Evolutionary conservation across 352 stramenopile species (phyloP).

Genomic region (Blastocystis sp.): DNA sequence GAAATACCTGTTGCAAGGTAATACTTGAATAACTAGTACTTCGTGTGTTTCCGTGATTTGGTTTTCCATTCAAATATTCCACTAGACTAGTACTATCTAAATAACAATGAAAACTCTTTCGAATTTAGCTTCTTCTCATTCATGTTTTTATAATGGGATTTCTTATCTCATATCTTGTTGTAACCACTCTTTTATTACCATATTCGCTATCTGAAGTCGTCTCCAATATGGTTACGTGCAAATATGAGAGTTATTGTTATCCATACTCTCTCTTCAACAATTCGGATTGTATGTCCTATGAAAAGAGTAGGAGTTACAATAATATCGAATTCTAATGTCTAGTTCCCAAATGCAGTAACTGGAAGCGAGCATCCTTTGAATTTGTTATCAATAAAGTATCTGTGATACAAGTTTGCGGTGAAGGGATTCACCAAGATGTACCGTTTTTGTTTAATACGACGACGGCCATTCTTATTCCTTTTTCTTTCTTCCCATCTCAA

Average conservation of each 20-base stretch:
- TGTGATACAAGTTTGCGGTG: neutral
- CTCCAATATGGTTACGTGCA: neutral
- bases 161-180: no score
- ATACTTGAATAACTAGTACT: no score
- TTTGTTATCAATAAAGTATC: neutral
- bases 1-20: no score
- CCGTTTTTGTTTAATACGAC: neutral
- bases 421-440: neutral
- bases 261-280: neutral
- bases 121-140: no score
- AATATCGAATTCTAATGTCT: neutral
- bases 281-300: constrained; percentile 11
- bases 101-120: no score
- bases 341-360: constrained; percentile 35
- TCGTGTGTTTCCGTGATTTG: no score
- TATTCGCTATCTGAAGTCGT: neutral
- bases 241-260: neutral
- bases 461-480: neutral
- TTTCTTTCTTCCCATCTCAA: constrained; percentile 23
- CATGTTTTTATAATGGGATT: no score
- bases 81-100: no score
- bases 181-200: neutral
- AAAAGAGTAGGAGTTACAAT: neutral
- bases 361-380: neutral
- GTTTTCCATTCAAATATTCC: no score